A percentile compares a stretch with the other conserved stretches of the same genome.
These are phyloP conservation scores for Lachnellula subtilissima DNA, from an alignment of 2,329 filamentous ascomycete species.

Conservation along the genomic window DNA sequence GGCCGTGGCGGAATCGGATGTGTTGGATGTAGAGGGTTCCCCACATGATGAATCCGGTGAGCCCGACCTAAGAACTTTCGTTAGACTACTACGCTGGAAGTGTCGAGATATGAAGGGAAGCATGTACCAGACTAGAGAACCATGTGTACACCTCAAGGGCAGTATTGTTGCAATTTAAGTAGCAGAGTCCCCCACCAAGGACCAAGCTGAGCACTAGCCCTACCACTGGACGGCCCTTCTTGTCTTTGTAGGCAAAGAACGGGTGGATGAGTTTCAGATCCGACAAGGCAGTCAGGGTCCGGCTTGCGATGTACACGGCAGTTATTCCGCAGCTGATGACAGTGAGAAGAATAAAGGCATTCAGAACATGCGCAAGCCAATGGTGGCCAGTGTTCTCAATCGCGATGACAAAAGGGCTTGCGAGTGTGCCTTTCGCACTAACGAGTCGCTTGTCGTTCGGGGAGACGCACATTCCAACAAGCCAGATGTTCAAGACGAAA, in stretches of 20 bases:
- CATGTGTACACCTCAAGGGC: constrained; percentile 50
- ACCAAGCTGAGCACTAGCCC: constrained; percentile 39
- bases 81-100: too few species aligned
- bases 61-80: constrained; percentile 39
- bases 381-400: constrained; percentile 45
- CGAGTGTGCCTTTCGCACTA: constrained; percentile 20
- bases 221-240: constrained; percentile 52
- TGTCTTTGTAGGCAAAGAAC: constrained; percentile 51
- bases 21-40: constrained; percentile 58
- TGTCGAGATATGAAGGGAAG: too few species aligned
- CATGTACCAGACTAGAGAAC: constrained; percentile 55
- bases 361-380: constrained; percentile 45
- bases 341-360: constrained; percentile 44
- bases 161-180: constrained; percentile 43
- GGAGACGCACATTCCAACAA: constrained; percentile 38
- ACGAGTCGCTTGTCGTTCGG: constrained; percentile 24
- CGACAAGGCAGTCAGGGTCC: constrained; percentile 45
- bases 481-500: constrained; percentile 38
- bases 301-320: constrained; percentile 45
- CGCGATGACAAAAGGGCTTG: constrained; percentile 43
- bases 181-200: constrained; percentile 53
- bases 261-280: constrained; percentile 48
- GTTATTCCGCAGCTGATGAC: constrained; percentile 47
- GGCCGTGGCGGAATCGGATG: constrained; percentile 58
- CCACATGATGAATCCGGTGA: constrained; percentile 71